A percentile compares a stretch with the other conserved stretches of the same genome.
Evolutionary conservation across 2,329 filamentous ascomycete species (phyloP).

Genomic region (Furcasterigmium sp.): DNA sequence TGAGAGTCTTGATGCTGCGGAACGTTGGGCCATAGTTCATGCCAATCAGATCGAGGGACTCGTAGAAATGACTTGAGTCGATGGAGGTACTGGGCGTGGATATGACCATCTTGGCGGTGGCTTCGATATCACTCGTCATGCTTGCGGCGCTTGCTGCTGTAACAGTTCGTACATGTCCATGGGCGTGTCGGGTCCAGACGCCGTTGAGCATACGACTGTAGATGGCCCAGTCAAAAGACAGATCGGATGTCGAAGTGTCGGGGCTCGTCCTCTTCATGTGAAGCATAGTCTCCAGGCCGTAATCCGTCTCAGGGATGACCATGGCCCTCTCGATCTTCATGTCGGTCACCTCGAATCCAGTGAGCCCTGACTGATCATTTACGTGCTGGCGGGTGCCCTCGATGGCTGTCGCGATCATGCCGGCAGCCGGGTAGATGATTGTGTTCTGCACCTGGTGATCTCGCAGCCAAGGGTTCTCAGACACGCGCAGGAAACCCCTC

Average conservation of each 20-base stretch:
- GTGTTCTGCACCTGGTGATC: slow-evolving; percentile 47
- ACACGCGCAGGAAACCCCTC: slow-evolving; percentile 42
- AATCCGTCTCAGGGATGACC: slow-evolving; percentile 38
- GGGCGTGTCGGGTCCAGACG: slow-evolving; percentile 8
- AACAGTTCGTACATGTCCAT: slow-evolving; percentile 1
- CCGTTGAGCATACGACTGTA: slow-evolving; percentile 36
- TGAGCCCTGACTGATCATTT: slow-evolving; percentile 10
- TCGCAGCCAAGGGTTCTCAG: slow-evolving; percentile 46
- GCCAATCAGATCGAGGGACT: slow-evolving; percentile 42
- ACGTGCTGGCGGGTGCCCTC: slow-evolving; percentile 39
- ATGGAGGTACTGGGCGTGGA: background rate
- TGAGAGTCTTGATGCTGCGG: slow-evolving; percentile 35
- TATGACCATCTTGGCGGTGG: background rate
- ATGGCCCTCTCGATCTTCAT: slow-evolving; percentile 46
- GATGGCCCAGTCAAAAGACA: slow-evolving; percentile 34
- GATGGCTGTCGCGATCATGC: slow-evolving; percentile 43
- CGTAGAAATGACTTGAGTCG: slow-evolving; percentile 35
- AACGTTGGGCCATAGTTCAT: slow-evolving; percentile 47
- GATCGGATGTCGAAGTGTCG: slow-evolving; percentile 9
- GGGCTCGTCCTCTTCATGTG: slow-evolving; percentile 28
- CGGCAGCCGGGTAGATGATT: slow-evolving; percentile 45
- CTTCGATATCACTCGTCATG: background rate
- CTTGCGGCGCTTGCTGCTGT: background rate
- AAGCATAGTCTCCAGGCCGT: slow-evolving; percentile 45
- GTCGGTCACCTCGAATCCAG: slow-evolving; percentile 37